Conservation (phyloP, 805 yeast species). For the Ogataea pignaliae region DNA sequence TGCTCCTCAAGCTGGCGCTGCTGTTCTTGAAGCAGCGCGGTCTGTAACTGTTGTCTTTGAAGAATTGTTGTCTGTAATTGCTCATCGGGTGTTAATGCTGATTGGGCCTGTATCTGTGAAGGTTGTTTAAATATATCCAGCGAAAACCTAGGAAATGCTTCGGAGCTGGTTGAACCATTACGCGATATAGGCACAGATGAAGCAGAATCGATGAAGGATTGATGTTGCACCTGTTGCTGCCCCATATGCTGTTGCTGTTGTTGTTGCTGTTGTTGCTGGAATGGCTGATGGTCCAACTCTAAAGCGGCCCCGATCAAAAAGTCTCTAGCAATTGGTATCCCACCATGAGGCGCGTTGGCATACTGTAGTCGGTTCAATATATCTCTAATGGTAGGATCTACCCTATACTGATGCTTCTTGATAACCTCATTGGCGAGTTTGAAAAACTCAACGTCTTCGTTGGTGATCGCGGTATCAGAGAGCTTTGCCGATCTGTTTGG, state of each 20-base stretch:
- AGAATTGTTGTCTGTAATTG: neutral
- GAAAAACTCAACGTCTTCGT: slow-evolving; percentile 52
- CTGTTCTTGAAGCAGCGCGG: neutral
- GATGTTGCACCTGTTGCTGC: neutral
- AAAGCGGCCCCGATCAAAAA: slow-evolving; percentile 7
- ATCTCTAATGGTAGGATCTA: slow-evolving; percentile 62
- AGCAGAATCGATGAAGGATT: neutral
- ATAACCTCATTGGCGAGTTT: slow-evolving; percentile 60
- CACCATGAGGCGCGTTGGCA: slow-evolving; percentile 56
- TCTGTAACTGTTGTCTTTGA: slow-evolving; percentile 1
- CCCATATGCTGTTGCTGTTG: neutral
- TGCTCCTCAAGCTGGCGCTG: slow-evolving; percentile 1
- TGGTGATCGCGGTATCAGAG: slow-evolving; percentile 24
- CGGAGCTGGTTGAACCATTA: slow-evolving; percentile 1
- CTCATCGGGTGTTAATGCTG: neutral
- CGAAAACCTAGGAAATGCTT: slow-evolving; percentile 18
- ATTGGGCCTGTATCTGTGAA: neutral
- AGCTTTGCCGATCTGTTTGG: slow-evolving; percentile 16
- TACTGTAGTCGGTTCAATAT: slow-evolving; percentile 56
- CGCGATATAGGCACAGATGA: neutral
- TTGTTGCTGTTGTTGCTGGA: slow-evolving; percentile 2
- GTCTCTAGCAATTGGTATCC: slow-evolving; percentile 33
- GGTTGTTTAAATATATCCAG: slow-evolving; percentile 15
- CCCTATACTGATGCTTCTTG: slow-evolving; percentile 36
- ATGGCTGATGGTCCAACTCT: neutral